These are phyloP conservation scores for Leonotis leonurus DNA, from an alignment of 257 asterid genomes.

Conservation along the genomic window DNA sequence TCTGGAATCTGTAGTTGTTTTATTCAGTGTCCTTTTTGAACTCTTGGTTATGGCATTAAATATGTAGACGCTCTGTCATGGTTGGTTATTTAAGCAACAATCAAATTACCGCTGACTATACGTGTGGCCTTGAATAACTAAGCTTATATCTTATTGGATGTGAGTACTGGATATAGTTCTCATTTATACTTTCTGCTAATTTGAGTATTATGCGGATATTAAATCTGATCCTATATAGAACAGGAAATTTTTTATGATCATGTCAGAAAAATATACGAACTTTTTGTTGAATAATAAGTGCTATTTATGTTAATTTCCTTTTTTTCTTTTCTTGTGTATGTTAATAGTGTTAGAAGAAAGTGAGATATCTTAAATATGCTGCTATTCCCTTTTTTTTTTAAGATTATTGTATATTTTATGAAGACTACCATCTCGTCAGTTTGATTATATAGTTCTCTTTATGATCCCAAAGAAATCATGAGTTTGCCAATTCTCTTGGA, in stretches of 20 bases:
- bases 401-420: background rate
- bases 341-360: background rate
- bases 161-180: background rate
- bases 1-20: constrained; percentile 5
- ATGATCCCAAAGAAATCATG: background rate
- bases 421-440: constrained; percentile 5
- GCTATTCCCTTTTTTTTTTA: background rate
- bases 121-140: too few relatives aligned
- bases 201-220: constrained; percentile 1
- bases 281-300: background rate
- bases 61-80: background rate
- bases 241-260: background rate
- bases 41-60: background rate
- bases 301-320: background rate
- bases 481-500: background rate
- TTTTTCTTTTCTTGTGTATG: background rate
- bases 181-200: background rate
- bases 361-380: background rate
- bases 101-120: constrained; percentile 10
- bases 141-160: too few relatives aligned
- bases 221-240: constrained; percentile 1
- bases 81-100: background rate
- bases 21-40: background rate
- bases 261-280: background rate
- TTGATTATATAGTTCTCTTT: background rate